These are phyloP conservation scores for Terfezia boudieri DNA, from an alignment of 495 filamentous ascomycete species.

Conservation along the genomic window DNA sequence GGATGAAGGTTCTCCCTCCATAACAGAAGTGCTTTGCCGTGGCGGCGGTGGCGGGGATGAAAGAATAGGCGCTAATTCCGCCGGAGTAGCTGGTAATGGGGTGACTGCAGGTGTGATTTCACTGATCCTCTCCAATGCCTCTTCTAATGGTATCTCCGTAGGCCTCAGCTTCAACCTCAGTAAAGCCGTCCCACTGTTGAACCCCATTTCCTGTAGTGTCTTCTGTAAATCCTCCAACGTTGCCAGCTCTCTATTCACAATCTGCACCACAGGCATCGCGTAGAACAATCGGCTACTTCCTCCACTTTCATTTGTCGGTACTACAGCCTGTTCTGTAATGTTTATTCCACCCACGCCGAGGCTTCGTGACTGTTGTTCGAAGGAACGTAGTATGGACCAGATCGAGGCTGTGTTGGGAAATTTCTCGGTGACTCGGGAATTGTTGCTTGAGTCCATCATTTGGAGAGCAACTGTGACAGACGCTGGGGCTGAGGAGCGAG, in stretches of 20 bases:
- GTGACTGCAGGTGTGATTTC: constrained; percentile 37
- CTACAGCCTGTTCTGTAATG: constrained; percentile 55
- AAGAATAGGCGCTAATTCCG: neutral
- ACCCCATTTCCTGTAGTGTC: constrained; percentile 64
- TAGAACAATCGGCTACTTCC: constrained; percentile 56
- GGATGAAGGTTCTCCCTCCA: too few relatives aligned
- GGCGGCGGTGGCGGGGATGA: neutral
- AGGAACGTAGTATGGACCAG: constrained; percentile 73
- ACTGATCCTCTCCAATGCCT: constrained; percentile 62
- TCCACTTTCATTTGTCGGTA: constrained; percentile 24
- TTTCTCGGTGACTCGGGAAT: constrained; percentile 51
- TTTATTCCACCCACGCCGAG: constrained; percentile 38
- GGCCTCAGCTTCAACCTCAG: constrained; percentile 50
- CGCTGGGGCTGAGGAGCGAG: constrained; percentile 29
- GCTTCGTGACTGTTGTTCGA: constrained; percentile 35
- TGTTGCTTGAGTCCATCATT: constrained; percentile 43
- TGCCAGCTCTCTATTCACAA: constrained; percentile 55
- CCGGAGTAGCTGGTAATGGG: constrained; percentile 1
- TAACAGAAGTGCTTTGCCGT: too few relatives aligned
- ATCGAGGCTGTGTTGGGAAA: constrained; percentile 62
- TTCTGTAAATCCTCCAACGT: constrained; percentile 66
- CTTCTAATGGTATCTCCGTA: constrained; percentile 57
- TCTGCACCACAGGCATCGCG: constrained; percentile 60
- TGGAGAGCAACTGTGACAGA: constrained; percentile 71
- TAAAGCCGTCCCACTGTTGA: constrained; percentile 60